These are phyloP conservation scores for Monosporascus cannonballus DNA, from an alignment of 2,329 filamentous ascomycete genomes.

Conservation along the genomic window DNA sequence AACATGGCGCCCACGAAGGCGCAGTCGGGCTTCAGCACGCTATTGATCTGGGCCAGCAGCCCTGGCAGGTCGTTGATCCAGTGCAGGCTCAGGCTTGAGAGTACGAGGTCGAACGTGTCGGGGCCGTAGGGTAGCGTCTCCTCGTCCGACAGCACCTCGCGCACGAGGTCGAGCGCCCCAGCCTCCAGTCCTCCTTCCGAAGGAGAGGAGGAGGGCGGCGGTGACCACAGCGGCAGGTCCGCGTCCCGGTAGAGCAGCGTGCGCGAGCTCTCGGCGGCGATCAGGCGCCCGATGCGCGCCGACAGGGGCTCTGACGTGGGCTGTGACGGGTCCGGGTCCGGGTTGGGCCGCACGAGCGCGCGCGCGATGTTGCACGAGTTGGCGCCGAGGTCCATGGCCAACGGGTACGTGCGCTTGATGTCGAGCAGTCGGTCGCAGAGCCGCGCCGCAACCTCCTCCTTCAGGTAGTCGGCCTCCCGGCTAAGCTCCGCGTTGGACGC, in stretches of 20 bases:
- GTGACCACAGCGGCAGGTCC: conserved; percentile 56
- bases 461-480: conserved; percentile 82
- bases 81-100: conserved; percentile 85
- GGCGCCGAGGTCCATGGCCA: conserved; percentile 86
- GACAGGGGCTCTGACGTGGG: conserved; percentile 61
- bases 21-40: conserved; percentile 78
- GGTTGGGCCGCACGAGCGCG: conserved; percentile 66
- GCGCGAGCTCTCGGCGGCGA: conserved; percentile 76
- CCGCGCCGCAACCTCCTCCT: conserved; percentile 82
- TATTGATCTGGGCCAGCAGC: conserved; percentile 77
- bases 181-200: background rate
- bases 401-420: conserved; percentile 81
- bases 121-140: conserved; percentile 71
- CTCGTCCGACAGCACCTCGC: conserved; percentile 68
- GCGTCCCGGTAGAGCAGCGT: conserved; percentile 75
- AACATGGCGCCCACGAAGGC: conserved; percentile 96
- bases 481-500: conserved; percentile 64
- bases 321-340: conserved; percentile 51
- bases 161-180: conserved; percentile 53
- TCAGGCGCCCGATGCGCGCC: conserved; percentile 65
- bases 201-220: too few species aligned
- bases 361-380: conserved; percentile 93
- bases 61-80: conserved; percentile 97
- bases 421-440: conserved; percentile 84
- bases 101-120: conserved; percentile 78